phyloP scores from a whole-genome alignment of 225 moss, liverwort and hornwort species.

The Pleurozium schreberi region DNA sequence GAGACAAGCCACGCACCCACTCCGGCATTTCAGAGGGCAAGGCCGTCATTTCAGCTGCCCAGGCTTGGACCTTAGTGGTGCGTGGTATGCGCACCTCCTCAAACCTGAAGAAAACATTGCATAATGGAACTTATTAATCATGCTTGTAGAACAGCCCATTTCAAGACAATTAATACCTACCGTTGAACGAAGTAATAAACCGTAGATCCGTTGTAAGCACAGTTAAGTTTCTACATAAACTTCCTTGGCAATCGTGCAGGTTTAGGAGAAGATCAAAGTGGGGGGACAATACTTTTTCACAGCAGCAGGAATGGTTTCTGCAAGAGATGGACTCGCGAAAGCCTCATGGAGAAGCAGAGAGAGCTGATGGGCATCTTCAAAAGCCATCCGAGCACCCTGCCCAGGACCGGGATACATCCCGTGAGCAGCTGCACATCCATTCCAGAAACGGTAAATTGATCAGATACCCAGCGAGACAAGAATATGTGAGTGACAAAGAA shows the following conservation, averaged over 20 bases:
- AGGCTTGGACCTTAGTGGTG: not conserved
- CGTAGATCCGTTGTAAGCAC: not conserved
- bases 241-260: not conserved
- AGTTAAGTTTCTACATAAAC: not conserved
- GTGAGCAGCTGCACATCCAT: slow-evolving; percentile 31
- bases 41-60: not conserved
- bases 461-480: not conserved
- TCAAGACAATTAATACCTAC: not conserved
- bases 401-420: slow-evolving; percentile 24
- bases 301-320: not conserved
- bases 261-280: not conserved
- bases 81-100: slow-evolving; percentile 17
- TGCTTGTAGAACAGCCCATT: not conserved
- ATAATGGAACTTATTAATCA: not conserved
- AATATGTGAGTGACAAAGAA: not conserved
- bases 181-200: not conserved
- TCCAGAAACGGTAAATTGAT: not conserved
- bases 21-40: slow-evolving; percentile 5
- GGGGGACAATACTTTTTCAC: slow-evolving; percentile 2
- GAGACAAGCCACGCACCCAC: slow-evolving; percentile 9
- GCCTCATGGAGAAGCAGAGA: slow-evolving; percentile 24
- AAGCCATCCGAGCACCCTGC: slow-evolving; percentile 26
- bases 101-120: not conserved
- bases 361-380: slow-evolving; percentile 41
- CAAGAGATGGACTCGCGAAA: not conserved